Conservation (phyloP, 2,329 filamentous ascomycete genomes). For the Sporothrix globosa region DNA sequence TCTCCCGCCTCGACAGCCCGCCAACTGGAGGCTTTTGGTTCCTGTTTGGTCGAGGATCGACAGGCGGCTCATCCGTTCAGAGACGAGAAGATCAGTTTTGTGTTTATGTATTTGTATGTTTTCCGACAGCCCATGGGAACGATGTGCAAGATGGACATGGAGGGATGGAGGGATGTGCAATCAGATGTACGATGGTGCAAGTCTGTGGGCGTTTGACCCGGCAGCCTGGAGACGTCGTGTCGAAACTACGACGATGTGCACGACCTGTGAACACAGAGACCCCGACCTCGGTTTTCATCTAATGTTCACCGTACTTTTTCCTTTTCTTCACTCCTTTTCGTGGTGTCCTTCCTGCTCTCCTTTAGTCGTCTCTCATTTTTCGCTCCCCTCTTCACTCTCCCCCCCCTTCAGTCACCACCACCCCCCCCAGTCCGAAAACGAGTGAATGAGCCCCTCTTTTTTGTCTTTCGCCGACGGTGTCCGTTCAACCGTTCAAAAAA, state of each 20-base stretch:
- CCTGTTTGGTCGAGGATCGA: constrained; percentile 24
- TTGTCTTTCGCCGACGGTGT: neutral
- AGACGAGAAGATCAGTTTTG: neutral
- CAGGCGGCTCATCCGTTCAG: constrained; percentile 5
- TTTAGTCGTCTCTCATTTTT: too few relatives aligned
- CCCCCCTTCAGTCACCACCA: neutral
- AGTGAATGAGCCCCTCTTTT: neutral
- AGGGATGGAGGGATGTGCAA: neutral
- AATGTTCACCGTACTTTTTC: constrained; percentile 7
- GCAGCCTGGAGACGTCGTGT: too few relatives aligned
- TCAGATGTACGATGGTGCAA: constrained; percentile 1
- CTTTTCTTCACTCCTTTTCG: neutral
- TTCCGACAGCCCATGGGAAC: neutral
- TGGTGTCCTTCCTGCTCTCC: neutral
- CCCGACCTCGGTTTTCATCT: neutral
- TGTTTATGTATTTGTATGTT: neutral
- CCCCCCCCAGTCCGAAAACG: neutral
- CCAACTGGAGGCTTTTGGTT: constrained; percentile 21
- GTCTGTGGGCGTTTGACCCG: too few relatives aligned
- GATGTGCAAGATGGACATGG: neutral
- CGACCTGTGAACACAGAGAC: too few relatives aligned
- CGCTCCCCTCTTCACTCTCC: neutral
- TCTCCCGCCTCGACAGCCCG: neutral
- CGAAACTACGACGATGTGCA: too few relatives aligned
- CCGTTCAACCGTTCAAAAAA: too few relatives aligned